phyloP scores from a whole-genome alignment of 1,139 yeast genomes.

The Geotrichum carabidarum region DNA sequence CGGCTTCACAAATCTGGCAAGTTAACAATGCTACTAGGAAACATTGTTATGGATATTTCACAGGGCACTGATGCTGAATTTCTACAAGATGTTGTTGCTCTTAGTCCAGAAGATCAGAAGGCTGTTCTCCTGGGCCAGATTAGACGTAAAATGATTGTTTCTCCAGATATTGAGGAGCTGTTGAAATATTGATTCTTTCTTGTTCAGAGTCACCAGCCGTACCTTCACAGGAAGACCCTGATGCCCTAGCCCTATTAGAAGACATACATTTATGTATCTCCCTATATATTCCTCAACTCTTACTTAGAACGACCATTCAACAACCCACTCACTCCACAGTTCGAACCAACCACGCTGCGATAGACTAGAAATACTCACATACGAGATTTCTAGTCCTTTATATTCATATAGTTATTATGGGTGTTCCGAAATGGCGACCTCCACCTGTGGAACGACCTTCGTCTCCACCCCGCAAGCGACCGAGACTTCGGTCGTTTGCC shows the following conservation, averaged over 20 bases:
- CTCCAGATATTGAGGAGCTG: constrained; percentile 40
- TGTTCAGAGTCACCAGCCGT: not conserved
- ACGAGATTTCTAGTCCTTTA: not conserved
- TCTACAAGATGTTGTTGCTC: constrained; percentile 64
- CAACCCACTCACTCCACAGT: no score
- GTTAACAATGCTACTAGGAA: constrained; percentile 67
- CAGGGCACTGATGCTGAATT: constrained; percentile 72
- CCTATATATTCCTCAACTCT: no score
- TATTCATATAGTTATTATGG: not conserved
- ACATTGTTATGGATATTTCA: constrained; percentile 60
- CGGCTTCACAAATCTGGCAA: constrained; percentile 80
- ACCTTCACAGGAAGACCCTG: not conserved
- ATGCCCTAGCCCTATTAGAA: not conserved
- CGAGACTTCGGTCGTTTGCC: not conserved
- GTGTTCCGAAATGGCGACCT: constrained; percentile 12
- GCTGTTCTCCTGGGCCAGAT: constrained; percentile 60
- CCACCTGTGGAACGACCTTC: constrained; percentile 1
- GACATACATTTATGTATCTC: no score
- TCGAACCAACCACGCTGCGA: no score
- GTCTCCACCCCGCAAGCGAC: constrained; percentile 9
- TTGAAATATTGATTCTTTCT: not conserved
- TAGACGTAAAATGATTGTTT: constrained; percentile 51
- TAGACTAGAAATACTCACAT: not conserved
- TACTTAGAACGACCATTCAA: no score
- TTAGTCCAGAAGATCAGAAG: constrained; percentile 47